These are phyloP conservation scores for Phytophthora idaei DNA, from an alignment of 352 stramenopile genomes.

Conservation along the genomic window DNA sequence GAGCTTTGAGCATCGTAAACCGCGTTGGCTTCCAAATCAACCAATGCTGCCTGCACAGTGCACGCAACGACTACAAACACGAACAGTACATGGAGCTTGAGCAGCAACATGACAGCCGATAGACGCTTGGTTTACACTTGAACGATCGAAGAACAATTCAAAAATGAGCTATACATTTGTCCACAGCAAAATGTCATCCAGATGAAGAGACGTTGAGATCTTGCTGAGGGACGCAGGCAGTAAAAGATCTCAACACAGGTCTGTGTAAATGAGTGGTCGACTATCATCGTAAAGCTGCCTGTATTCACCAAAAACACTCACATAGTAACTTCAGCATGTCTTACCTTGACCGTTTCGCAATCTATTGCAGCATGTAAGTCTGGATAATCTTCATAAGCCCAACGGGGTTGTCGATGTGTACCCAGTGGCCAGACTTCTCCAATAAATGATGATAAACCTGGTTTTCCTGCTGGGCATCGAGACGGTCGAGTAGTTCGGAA, in stretches of 20 bases:
- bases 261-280: slow-evolving; percentile 1
- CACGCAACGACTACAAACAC: slow-evolving; percentile 1
- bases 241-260: slow-evolving; percentile 11
- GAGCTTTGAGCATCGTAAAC: slow-evolving; percentile 1
- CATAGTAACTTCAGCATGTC: background rate
- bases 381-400: slow-evolving; percentile 77
- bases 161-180: slow-evolving; percentile 6
- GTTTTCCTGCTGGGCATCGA: slow-evolving; percentile 51
- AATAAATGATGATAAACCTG: slow-evolving; percentile 74
- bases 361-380: slow-evolving; percentile 38
- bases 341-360: slow-evolving; percentile 6
- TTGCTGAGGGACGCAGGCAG: background rate
- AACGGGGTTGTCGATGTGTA: slow-evolving; percentile 84
- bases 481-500: slow-evolving; percentile 39
- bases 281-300: slow-evolving; percentile 6
- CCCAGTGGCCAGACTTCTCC: slow-evolving; percentile 79
- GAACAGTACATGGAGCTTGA: slow-evolving; percentile 1
- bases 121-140: background rate
- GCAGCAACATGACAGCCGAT: slow-evolving; percentile 1
- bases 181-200: slow-evolving; percentile 3
- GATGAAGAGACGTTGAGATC: slow-evolving; percentile 5
- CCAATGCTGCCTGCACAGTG: background rate
- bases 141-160: background rate
- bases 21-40: slow-evolving; percentile 7
- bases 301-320: slow-evolving; percentile 10